phyloP scores from a whole-genome alignment of 2,329 filamentous ascomycete genomes.

The Penicillium sp. region DNA sequence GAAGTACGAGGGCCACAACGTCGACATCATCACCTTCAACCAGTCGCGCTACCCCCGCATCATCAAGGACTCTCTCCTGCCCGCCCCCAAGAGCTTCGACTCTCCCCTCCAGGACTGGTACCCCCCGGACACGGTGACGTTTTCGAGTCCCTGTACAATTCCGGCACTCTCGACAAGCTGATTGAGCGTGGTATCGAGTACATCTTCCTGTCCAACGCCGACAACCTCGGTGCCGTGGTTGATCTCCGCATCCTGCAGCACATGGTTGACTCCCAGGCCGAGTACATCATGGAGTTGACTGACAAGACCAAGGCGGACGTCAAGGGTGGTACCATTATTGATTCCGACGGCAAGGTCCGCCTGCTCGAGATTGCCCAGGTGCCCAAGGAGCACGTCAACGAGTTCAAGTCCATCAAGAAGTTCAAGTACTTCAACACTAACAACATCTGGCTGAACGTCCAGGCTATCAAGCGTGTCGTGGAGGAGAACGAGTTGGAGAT shows the following conservation, averaged over 20 bases:
- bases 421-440: conserved; percentile 99
- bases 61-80: conserved; percentile 95
- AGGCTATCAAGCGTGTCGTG: conserved; percentile 96
- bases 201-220: conserved; percentile 97
- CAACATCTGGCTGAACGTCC: conserved; percentile 99
- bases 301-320: conserved; percentile 99
- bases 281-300: conserved; percentile 99
- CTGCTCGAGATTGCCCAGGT: conserved; percentile 98
- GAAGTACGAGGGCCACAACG: conserved; percentile 99
- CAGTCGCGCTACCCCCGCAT: conserved; percentile 98
- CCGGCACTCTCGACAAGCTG: conserved; percentile 93
- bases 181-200: conserved; percentile 93
- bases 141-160: conserved; percentile 99
- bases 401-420: conserved; percentile 99
- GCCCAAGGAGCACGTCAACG: conserved; percentile 98
- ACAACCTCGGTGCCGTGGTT: conserved; percentile 96
- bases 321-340: conserved; percentile 99
- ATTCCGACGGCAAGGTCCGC: conserved; percentile 95
- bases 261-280: conserved; percentile 95
- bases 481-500: conserved; percentile 98
- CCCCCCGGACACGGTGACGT: conserved; percentile 99
- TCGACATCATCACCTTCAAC: conserved; percentile 99
- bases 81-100: conserved; percentile 84
- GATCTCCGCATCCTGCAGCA: conserved; percentile 98
- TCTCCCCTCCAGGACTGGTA: conserved; percentile 97